Percentiles rank a stretch among this genome's conserved stretches.
phyloP scores from a whole-genome alignment of 2,329 filamentous ascomycete species.

The Malbranchea zuffiana region DNA sequence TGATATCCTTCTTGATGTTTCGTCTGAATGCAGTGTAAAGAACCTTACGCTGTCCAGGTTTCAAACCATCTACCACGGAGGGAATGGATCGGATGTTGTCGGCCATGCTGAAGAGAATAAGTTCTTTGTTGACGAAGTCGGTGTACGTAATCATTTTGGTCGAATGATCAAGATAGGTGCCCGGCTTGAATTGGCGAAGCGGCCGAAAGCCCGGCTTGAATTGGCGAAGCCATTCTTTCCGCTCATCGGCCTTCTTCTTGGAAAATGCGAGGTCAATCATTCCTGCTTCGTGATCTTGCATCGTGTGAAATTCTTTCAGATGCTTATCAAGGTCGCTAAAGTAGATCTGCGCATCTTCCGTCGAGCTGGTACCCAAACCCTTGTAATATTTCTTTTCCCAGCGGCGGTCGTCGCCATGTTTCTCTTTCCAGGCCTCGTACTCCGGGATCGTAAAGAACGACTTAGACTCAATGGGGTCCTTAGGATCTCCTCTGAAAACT shows the following conservation, averaged over 20 bases:
- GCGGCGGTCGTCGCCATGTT: constrained; percentile 57
- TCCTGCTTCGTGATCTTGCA: constrained; percentile 70
- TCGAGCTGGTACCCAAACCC: constrained; percentile 89
- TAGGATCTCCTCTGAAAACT: constrained; percentile 87
- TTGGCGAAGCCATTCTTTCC: constrained; percentile 96
- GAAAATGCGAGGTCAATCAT: constrained; percentile 93
- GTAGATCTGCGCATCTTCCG: constrained; percentile 85
- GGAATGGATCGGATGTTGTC: constrained; percentile 97
- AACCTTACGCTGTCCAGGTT: constrained; percentile 95
- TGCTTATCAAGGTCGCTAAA: constrained; percentile 90
- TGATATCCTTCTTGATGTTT: constrained; percentile 87
- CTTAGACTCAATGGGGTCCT: constrained; percentile 64
- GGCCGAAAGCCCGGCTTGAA: too few relatives aligned
- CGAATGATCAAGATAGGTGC: constrained; percentile 83
- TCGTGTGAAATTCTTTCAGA: constrained; percentile 80
- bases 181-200: constrained; percentile 84
- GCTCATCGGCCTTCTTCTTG: constrained; percentile 96
- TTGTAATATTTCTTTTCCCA: constrained; percentile 99
- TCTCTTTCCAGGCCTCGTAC: constrained; percentile 81
- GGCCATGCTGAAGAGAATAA: constrained; percentile 98
- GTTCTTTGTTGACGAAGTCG: constrained; percentile 93
- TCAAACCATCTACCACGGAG: constrained; percentile 85
- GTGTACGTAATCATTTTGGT: constrained; percentile 70
- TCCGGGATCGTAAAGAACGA: constrained; percentile 96
- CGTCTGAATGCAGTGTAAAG: constrained; percentile 87